A percentile compares a stretch with the other conserved stretches of the same genome.
phyloP scores from a whole-genome alignment of 2,329 filamentous ascomycete genomes.

The Fusarium metavorans region DNA sequence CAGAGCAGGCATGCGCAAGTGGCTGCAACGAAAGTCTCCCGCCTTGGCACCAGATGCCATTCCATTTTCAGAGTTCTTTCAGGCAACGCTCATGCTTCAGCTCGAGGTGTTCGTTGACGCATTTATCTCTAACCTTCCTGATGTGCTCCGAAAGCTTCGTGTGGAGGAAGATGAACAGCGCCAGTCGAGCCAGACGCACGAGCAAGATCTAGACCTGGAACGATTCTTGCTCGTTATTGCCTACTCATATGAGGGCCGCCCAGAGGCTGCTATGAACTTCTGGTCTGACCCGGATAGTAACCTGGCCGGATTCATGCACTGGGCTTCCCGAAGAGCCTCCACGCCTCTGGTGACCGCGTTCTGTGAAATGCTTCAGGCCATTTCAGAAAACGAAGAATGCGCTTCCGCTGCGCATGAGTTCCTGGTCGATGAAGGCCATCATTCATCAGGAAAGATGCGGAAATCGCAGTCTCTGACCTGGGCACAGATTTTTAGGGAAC shows the following conservation, averaged over 20 bases:
- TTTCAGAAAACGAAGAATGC: slow-evolving; percentile 85
- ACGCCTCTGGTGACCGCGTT: slow-evolving; percentile 97
- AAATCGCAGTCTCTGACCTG: slow-evolving; percentile 89
- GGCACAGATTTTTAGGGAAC: slow-evolving; percentile 90
- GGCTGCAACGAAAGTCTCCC: slow-evolving; percentile 84
- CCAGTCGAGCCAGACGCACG: slow-evolving; percentile 72
- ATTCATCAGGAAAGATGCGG: slow-evolving; percentile 81
- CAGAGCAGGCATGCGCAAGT: slow-evolving; percentile 82
- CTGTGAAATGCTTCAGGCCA: slow-evolving; percentile 93
- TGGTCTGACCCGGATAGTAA: slow-evolving; percentile 95
- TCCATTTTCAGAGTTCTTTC: slow-evolving; percentile 78
- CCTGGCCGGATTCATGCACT: slow-evolving; percentile 92
- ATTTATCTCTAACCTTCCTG: slow-evolving; percentile 95
- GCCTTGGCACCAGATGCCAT: slow-evolving; percentile 75
- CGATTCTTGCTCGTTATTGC: slow-evolving; percentile 93
- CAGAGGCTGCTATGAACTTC: slow-evolving; percentile 87
- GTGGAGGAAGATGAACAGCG: slow-evolving; percentile 91
- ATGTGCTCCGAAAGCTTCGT: slow-evolving; percentile 87
- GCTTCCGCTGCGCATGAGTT: slow-evolving; percentile 90
- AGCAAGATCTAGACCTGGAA: slow-evolving; percentile 82
- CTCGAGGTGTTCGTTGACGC: slow-evolving; percentile 90
- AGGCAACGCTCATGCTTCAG: slow-evolving; percentile 79
- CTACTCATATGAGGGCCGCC: slow-evolving; percentile 87
- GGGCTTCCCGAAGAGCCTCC: slow-evolving; percentile 94
- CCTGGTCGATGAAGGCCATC: slow-evolving; percentile 84